Base-by-base conservation (phyloP, 257 asterid genomes). In the Nicotiana knightiana region DNA sequence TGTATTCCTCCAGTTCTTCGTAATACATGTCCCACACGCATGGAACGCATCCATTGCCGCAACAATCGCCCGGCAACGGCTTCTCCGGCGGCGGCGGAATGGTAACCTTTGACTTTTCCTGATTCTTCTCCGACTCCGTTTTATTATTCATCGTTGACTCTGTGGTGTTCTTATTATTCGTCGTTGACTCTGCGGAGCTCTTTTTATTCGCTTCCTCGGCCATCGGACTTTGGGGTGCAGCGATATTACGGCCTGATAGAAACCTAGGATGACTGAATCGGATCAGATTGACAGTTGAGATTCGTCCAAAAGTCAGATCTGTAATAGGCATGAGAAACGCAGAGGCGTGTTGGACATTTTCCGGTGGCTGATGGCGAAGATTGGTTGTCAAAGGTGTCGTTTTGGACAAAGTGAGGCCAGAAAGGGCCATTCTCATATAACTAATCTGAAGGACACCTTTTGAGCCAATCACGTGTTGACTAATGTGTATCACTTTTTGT, bases 1-100 rank as follows among this genome's bases (percentile, higher is more conserved):
- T 83, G 85, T 91, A 93, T 67, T 90, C 97, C 53, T 93, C 97
- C 57, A 93, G 94, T 85, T 93, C 97, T 26, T 91, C 97, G 48
- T 88, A 93, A 78, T 93, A 93, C 10, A 86, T 67, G 65, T 93
- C 97, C 97, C 97, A 93, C 33, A 93, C 96, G 86, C 97, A 93
- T 82, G 91, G 87, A 53, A 93, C 91, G 79, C 97, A 93, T 68
- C 97, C 97, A 86, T 92, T 91, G 76, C 93, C 97, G 86, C 96
- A 93, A 85, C 97, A 93, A 86, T 91, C 96, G 71, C 90, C 96
- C 46, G 96, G 92, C 87, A 91, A 48, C 71, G 97, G 97, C 89
- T 90, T 93, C 89, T 93, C 96, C 85, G 96, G 97, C 82, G 92
- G 94, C 81, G 94, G 88, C n/a, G 91, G 93, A 77, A 82, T 28